phyloP scores from a whole-genome alignment of 2,329 filamentous ascomycete species.

The Aspergillus sp. region DNA sequence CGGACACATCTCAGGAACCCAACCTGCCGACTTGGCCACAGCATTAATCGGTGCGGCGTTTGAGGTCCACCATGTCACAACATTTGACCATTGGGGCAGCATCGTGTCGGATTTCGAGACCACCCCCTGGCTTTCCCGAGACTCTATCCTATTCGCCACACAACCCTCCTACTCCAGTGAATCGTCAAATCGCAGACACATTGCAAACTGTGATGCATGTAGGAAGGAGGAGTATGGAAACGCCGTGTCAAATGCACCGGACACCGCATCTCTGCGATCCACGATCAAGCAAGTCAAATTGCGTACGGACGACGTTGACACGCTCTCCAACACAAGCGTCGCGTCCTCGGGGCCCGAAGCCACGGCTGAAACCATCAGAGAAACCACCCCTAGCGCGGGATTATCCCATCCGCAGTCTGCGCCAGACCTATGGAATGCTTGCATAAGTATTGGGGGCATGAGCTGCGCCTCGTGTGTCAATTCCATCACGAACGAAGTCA shows the following conservation, averaged over 20 bases:
- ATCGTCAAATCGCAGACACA: conserved; percentile 30
- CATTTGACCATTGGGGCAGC: conserved; percentile 32
- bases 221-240: conserved; percentile 38
- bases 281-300: neutral
- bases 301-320: neutral
- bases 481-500: conserved; percentile 59
- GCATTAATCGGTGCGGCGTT: conserved; percentile 47
- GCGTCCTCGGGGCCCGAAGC: neutral
- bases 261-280: conserved; percentile 11
- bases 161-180: conserved; percentile 20
- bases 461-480: conserved; percentile 69
- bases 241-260: conserved; percentile 10
- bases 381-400: too few relatives aligned
- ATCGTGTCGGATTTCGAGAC: conserved; percentile 37
- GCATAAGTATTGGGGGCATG: conserved; percentile 65
- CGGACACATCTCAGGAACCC: conserved; percentile 33
- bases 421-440: conserved; percentile 25
- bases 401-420: too few relatives aligned
- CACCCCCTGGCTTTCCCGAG: conserved; percentile 27
- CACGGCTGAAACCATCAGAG: neutral
- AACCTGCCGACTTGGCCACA: conserved; percentile 33
- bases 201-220: conserved; percentile 53
- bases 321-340: conserved; percentile 2
- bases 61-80: conserved; percentile 46
- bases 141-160: conserved; percentile 22